Base-by-base conservation (phyloP, 2,329 filamentous ascomycete species). In the Lanzia echinophila region DNA sequence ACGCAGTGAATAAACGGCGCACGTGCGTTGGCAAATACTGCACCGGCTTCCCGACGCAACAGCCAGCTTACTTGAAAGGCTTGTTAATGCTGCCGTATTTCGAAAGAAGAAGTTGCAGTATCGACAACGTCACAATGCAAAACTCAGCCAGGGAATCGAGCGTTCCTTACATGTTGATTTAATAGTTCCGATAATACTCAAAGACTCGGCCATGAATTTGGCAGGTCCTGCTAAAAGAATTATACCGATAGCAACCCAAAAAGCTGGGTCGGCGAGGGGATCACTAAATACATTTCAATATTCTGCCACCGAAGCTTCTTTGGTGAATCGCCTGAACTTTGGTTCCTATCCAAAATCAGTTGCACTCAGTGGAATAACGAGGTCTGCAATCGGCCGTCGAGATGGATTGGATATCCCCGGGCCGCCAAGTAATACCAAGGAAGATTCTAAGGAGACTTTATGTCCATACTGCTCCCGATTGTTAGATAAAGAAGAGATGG, bases 301-400 rank as follows among this genome's bases (percentile, higher is more conserved):
- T 42, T 42, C 47, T 49, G 47, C 47, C 31, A 49, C 47, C 6
- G 47, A 49, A 39, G 47, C 47, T 15, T 49, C 47, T 15, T 49
- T 33, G 11, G 36, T 49, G 7, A 49, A 49, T 17, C 47, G 34
- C 17, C 47, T 39, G 7, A 49, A 49, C 3, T 49, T 49, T 41
- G 33, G 33, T 8, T 49, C 47, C 19, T 49, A 49, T 39, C 47
- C 47, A 3, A 49, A 49, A 32, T 49, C 47, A n/a, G 47, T 41
- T 15, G 47, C 47, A 28, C 24, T 19, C 19, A 39, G 33, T 6
- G 36, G 47, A 8, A 41, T 49, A 11, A 49, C 47, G 2, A 49
- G 19, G n/a, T 41, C 47, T 31, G 36, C 36, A 17, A 7, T 50
- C 31, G 47, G 24, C 7, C 36, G 47, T 13, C 36, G 47, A 42